These are phyloP conservation scores for Waltiozyma sp. DNA, from an alignment of 1,139 yeast species.

Conservation along the genomic window DNA sequence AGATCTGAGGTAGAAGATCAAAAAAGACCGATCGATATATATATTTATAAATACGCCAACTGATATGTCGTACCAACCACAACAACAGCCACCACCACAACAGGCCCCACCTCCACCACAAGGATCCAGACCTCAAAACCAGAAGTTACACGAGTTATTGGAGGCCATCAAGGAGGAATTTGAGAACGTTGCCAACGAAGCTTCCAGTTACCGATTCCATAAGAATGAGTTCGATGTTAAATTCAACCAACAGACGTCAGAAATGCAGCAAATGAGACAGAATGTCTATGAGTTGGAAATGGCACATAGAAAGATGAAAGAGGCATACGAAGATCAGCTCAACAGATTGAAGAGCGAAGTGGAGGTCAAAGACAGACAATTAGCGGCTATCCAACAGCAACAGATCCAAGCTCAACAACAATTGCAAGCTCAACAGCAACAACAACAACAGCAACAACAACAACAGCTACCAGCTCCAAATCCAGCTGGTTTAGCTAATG, in stretches of 20 bases:
- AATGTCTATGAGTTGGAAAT: conserved; percentile 89
- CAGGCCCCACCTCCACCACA: too few relatives aligned
- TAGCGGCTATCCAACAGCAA: conserved; percentile 28
- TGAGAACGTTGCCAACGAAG: conserved; percentile 77
- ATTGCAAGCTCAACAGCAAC: conserved; percentile 12
- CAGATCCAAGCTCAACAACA: conserved; percentile 20
- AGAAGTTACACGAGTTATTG: conserved; percentile 48
- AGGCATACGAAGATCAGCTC: conserved; percentile 91
- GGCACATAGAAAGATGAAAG: conserved; percentile 92
- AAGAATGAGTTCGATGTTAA: conserved; percentile 90
- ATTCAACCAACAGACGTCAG: conserved; percentile 85
- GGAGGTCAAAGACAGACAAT: conserved; percentile 59
- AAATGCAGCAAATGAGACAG: conserved; percentile 89
- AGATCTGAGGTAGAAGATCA: too few relatives aligned
- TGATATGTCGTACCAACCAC: conserved; percentile 13
- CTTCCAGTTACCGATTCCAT: conserved; percentile 77
- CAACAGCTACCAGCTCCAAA: conserved; percentile 7
- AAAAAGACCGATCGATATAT: too few relatives aligned
- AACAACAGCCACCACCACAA: background rate
- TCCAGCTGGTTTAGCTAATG: conserved; percentile 7
- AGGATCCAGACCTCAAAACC: conserved; percentile 18
- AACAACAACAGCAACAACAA: conserved; percentile 15
- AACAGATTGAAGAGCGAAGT: conserved; percentile 75
- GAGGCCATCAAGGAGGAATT: conserved; percentile 93
- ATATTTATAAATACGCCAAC: too few relatives aligned